These are phyloP conservation scores for Ceriops zippeliana DNA, from an alignment of 345 rosid genomes.

Conservation along the genomic window DNA sequence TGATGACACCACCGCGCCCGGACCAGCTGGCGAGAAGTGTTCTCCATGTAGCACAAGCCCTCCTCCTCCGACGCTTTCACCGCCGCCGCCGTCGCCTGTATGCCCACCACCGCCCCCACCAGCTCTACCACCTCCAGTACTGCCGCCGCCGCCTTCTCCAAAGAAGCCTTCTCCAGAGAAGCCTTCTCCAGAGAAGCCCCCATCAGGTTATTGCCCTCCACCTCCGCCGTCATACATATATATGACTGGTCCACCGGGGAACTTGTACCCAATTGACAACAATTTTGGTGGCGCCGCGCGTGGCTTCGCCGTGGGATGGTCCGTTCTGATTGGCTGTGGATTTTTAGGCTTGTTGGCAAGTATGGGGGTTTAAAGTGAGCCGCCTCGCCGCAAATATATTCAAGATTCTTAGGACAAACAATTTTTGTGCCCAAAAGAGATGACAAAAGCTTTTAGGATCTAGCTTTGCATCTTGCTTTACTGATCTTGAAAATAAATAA, in stretches of 20 bases:
- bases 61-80: slow-evolving; percentile 48
- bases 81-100: slow-evolving; percentile 22
- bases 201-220: slow-evolving; percentile 45
- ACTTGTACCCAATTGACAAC: slow-evolving; percentile 49
- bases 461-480: not conserved
- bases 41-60: slow-evolving; percentile 46
- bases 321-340: slow-evolving; percentile 37
- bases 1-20: slow-evolving; percentile 24
- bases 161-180: slow-evolving; percentile 33
- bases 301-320: slow-evolving; percentile 20
- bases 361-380: slow-evolving; percentile 5
- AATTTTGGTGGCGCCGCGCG: slow-evolving; percentile 31
- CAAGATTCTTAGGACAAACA: slow-evolving; percentile 7
- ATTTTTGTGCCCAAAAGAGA: not conserved
- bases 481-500: not conserved
- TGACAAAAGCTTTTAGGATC: slow-evolving; percentile 1
- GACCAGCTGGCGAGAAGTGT: slow-evolving; percentile 39
- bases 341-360: slow-evolving; percentile 26
- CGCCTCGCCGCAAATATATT: not conserved
- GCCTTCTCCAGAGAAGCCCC: slow-evolving; percentile 35
- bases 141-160: slow-evolving; percentile 28
- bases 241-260: slow-evolving; percentile 64
- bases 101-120: slow-evolving; percentile 42
- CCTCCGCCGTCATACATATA: slow-evolving; percentile 47
- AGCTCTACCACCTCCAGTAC: slow-evolving; percentile 35